Base-by-base conservation (phyloP, 1,284 basidiomycete species). In the Boletellus dicymbophilus region DNA sequence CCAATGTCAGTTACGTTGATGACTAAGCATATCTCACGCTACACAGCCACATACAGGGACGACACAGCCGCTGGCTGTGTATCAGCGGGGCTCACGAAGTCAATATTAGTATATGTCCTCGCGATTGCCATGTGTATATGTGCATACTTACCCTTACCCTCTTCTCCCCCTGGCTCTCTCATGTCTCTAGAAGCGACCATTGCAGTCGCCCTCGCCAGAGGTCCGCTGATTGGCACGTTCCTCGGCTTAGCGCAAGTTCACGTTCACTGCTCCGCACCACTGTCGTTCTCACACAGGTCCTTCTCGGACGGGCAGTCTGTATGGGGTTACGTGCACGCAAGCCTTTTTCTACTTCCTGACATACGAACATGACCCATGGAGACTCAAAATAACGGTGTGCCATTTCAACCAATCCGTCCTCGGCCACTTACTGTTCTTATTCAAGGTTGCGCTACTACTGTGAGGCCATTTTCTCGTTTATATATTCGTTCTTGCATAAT, bases 251-350 rank as follows among this genome's bases (percentile, higher is more conserved):
- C 49, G 66, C 52, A 54, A 56, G 62, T 59, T 18, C 21, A 4
- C n/a, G 1, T 25, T 22, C 12, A 20, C 30, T 12, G 8, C 12
- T 22, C 7, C 8, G 1, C n/a, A 7, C 20, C 3, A 16, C 23
- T n/a, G 26, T 13, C 4, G 15, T 44, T 37, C 55, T 56, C 42
- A 61, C 48, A 9, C 6, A 8, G 8, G 31, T n/a, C 33, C 11
- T 31, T 25, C 9, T 27, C 6, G 36, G 8, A 8, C 23, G 10
- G 6, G 18, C 31, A 65, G 63, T n/a, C 40, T 65, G 3, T 65
- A 65, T 25, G 63, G 63, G 8, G 44, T 65, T n/a, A 68, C 64
- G 4, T 65, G 64, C 49, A 53, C 56, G 37, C 63, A 65, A 25
- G 55, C 62, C 7, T 55, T 68, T 31, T 67, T 61, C 25, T 65